Evolutionary conservation across 176 grass and related monocot genomes (phyloP).

Genomic region (Musa schizocarpa): DNA sequence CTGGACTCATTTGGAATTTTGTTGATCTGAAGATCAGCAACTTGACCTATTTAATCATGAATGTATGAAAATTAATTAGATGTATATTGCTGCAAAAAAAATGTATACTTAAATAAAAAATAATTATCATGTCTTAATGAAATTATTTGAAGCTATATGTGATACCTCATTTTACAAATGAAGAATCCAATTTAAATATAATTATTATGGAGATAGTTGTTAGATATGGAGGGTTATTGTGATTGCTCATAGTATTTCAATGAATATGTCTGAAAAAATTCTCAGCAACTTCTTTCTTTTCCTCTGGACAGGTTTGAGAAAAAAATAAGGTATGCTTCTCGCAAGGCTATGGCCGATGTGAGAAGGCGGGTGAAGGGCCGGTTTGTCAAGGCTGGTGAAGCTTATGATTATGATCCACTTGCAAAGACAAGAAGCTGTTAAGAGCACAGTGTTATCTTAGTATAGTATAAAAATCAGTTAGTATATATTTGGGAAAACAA

Average conservation of each 20-base stretch:
- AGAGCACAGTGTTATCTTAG: conserved; percentile 4
- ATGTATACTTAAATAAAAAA: too few relatives aligned
- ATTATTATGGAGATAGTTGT: too few relatives aligned
- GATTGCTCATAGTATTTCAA: not conserved
- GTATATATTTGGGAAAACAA: not conserved
- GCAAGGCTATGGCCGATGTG: conserved; percentile 90
- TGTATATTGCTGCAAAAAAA: too few relatives aligned
- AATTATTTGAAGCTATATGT: too few relatives aligned
- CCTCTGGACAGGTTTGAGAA: conserved; percentile 66
- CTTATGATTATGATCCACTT: conserved; percentile 94
- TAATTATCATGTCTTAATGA: too few relatives aligned
- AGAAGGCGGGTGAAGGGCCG: conserved; percentile 85
- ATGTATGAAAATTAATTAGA: too few relatives aligned
- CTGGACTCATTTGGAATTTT: too few relatives aligned
- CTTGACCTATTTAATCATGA: too few relatives aligned
- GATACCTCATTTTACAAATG: too few relatives aligned
- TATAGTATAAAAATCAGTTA: not conserved
- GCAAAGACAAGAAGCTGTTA: conserved; percentile 68
- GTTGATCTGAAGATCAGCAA: too few relatives aligned
- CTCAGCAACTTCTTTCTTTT: not conserved
- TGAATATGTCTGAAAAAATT: not conserved
- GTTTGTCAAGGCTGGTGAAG: conserved; percentile 89
- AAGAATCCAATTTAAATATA: too few relatives aligned
- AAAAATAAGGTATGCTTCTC: conserved; percentile 95
- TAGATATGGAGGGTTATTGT: too few relatives aligned